Evolutionary conservation across 2,329 filamentous ascomycete genomes (phyloP), one percentile per base, ranked within the genome.

Genomic region (Pyrenochaeta sp.): DNA sequence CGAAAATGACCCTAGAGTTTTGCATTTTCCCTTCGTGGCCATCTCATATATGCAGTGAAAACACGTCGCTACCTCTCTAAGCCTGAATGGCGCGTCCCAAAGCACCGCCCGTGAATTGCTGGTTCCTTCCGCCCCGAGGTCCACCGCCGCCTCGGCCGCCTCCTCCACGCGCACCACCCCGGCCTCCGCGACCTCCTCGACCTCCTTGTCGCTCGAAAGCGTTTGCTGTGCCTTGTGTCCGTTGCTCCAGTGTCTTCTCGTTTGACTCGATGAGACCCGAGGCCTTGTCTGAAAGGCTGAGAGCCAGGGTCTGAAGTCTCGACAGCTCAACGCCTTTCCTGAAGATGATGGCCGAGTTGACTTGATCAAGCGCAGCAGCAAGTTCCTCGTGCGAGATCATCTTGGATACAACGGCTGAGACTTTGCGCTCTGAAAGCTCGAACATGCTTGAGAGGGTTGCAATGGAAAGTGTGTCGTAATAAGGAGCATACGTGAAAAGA

Each of bases 321-420:
- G 90, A 96, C 55, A 99, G 85, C 81, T 99, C 95, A 53, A 99
- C 94, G 47, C 94, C 95, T 86, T 99, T 97, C 75, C 94, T 88
- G 89, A 99, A 99, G 77, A 97, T 94, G 75, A 99, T 90, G 37
- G 90, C 95, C 60, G 89, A 87, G 66, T 95, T 96, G 76, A 99
- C 93, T 77, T 99, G 94, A 79, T 99, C 95, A 19, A 99, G 85
- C 24, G 94, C 95, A 29, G 94, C 94, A 7, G 89, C 90, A 35
- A 99, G 86, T 75, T 99, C 94, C 76, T 99, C 94, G 79, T 99
- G 94, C 65, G 91, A 96, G 74, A 99, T 97, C 94, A 99, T 99
- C 81, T 96, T 96, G 82, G 90, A 96, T 67, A 99, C 86, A 42
- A 99, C 86, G 23, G 94, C 91, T n/a, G 89, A 81, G 37, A 96